Conservation (phyloP, 1,284 basidiomycete species). For the Cronartium quercuum region DNA sequence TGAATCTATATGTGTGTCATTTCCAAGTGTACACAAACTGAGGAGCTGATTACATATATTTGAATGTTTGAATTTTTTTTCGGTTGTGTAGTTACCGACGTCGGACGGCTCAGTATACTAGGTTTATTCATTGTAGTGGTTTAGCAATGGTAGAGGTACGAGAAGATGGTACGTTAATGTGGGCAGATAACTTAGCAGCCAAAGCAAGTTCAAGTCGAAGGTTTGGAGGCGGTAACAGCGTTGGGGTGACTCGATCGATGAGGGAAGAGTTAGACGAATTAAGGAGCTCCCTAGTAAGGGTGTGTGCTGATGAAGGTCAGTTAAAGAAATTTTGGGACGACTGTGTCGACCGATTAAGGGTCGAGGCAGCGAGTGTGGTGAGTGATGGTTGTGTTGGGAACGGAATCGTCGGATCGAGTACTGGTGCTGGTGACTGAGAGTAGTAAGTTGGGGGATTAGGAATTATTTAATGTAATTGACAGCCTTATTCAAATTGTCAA, state of each 20-base stretch:
- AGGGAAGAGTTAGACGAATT: constrained; percentile 7
- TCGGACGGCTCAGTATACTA: constrained; percentile 13
- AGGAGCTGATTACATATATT: too few relatives aligned
- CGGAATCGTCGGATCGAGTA: constrained; percentile 11
- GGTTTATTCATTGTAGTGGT: constrained; percentile 34
- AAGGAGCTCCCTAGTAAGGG: constrained; percentile 8
- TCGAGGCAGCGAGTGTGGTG: neutral
- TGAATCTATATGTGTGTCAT: neutral
- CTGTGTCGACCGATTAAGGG: constrained; percentile 18
- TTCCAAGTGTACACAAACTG: neutral
- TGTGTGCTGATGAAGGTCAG: constrained; percentile 13
- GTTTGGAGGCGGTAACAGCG: neutral
- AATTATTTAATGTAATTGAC: constrained; percentile 22
- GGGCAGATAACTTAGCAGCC: constrained; percentile 33
- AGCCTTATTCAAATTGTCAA: neutral
- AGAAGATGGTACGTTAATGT: constrained; percentile 22
- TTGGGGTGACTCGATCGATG: neutral
- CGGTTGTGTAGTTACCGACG: constrained; percentile 26
- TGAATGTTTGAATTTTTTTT: too few relatives aligned
- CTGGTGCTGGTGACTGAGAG: neutral
- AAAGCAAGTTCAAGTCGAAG: constrained; percentile 24
- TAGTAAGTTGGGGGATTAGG: constrained; percentile 12
- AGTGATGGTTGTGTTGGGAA: neutral
- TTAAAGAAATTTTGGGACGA: constrained; percentile 35
- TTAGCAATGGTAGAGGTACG: constrained; percentile 20